Evolutionary conservation across 306 rosid species (phyloP).

Genomic region (Lathyrus sativus): DNA sequence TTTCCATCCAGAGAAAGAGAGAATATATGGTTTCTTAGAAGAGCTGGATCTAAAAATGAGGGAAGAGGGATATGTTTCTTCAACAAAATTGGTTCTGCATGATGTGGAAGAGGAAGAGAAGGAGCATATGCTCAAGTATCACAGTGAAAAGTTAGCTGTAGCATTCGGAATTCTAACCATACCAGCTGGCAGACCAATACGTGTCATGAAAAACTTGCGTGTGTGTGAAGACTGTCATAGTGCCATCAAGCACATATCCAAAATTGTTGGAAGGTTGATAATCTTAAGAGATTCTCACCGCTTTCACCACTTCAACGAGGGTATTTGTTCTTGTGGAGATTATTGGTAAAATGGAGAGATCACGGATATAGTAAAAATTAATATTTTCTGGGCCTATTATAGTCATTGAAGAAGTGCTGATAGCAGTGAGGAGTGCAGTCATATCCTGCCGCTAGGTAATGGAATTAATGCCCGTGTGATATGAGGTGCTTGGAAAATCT

Average conservation of each 20-base stretch:
- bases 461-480: conserved; percentile 22
- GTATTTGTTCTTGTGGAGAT: conserved; percentile 83
- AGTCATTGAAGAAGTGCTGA: conserved; percentile 4
- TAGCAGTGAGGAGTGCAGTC: conserved; percentile 2
- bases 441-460: conserved; percentile 2
- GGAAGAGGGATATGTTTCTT: conserved; percentile 75
- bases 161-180: conserved; percentile 79
- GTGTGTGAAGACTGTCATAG: conserved; percentile 85
- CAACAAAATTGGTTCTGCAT: conserved; percentile 80
- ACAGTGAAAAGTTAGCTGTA: conserved; percentile 89
- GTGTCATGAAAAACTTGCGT: conserved; percentile 78
- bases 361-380: conserved; percentile 18
- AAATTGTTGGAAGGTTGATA: conserved; percentile 72
- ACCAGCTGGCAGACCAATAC: conserved; percentile 81
- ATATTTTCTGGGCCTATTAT: conserved; percentile 32
- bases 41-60: conserved; percentile 74
- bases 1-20: conserved; percentile 63
- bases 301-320: conserved; percentile 79
- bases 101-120: conserved; percentile 95
- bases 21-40: conserved; percentile 72
- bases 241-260: conserved; percentile 84
- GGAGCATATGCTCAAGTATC: conserved; percentile 77
- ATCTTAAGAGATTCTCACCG: conserved; percentile 84
- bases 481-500: conserved; percentile 23
- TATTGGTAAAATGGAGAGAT: conserved; percentile 56